Evolutionary conservation across 1,284 basidiomycete species (phyloP), one percentile per base, ranked within the genome.

Genomic region (Termitomyces sp.): DNA sequence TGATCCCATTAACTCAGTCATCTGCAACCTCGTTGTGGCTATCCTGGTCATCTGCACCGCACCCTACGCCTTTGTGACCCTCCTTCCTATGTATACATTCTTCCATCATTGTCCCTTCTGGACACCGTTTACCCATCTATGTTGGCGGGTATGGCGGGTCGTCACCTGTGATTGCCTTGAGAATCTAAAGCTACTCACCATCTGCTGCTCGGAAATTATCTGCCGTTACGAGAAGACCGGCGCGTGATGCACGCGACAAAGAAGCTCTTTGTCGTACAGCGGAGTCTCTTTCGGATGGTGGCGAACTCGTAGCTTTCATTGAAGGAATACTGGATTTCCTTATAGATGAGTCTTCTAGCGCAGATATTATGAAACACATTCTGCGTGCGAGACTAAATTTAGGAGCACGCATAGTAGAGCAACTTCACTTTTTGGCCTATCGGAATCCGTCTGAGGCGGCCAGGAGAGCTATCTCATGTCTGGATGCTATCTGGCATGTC

Each of bases 41-140:
- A 58, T 73, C 26, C 59, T 74, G 5, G 34, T 65, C 9, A 24
- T 67, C 15, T 70, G 65, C 48, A 63, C 57, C 36, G 21, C 51
- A 3, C 56, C 71, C 6, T 76, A 75, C 51, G 30, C 60, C 21
- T 46, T 66, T 12, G 57, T 69, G 50, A 73, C 71, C 13, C 45
- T 73, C 40, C 61, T 70, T 19, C 72, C 73, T 2, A 53, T 73
- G n/a, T n/a, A n/a, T n/a, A n/a, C n/a, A 6, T 61, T 68, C n/a
- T 61, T 63, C 41, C 63, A 66, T 46, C 61, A 73, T 31, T 73
- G 67, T 55, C 73, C 73, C 1, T 74, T 71, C 50, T 65, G 65
- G 38, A 73, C 70, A 1, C 71, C 73, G 9, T 59, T 73, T 10
- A 70, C 74, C 0, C 53, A 51, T 13, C 26, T 69, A 3, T 67